Conservation (phyloP, 2,329 filamentous ascomycete species). For the Chaetomium globosum region DNA sequence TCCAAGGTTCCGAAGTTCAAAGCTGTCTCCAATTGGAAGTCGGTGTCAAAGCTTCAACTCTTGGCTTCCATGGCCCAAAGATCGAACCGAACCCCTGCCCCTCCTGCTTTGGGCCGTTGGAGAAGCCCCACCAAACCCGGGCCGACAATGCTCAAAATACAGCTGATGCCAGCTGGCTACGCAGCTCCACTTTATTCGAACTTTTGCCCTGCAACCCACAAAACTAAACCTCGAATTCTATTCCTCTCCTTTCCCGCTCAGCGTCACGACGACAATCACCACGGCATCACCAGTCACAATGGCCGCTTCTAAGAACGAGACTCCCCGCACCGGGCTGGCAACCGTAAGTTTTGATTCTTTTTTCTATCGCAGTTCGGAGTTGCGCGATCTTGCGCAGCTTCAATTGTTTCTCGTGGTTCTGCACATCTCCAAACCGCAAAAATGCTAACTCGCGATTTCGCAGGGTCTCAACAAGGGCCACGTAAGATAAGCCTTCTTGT, state of each 20-base stretch:
- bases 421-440: not conserved
- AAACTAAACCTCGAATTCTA: conserved; percentile 23
- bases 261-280: conserved; percentile 34
- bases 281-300: conserved; percentile 34
- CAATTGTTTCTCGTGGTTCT: not conserved
- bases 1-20: not conserved
- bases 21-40: conserved; percentile 31
- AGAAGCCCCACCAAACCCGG: not conserved
- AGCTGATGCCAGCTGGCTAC: not conserved
- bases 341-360: conserved; percentile 25
- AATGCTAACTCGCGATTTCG: conserved; percentile 27
- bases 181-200: conserved; percentile 29
- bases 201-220: conserved; percentile 34
- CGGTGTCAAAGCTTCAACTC: conserved; percentile 23
- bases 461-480: conserved; percentile 63
- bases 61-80: too few relatives aligned
- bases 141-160: too few relatives aligned
- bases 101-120: not conserved
- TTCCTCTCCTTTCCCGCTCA: conserved; percentile 19
- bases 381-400: conserved; percentile 4
- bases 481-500: conserved; percentile 54
- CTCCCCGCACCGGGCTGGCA: conserved; percentile 31
- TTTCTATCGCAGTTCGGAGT: not conserved
- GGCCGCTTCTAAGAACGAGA: conserved; percentile 34
- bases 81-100: not conserved